These are phyloP conservation scores for Carex littledalei DNA, from an alignment of 176 grass and related monocot species.

Conservation along the genomic window DNA sequence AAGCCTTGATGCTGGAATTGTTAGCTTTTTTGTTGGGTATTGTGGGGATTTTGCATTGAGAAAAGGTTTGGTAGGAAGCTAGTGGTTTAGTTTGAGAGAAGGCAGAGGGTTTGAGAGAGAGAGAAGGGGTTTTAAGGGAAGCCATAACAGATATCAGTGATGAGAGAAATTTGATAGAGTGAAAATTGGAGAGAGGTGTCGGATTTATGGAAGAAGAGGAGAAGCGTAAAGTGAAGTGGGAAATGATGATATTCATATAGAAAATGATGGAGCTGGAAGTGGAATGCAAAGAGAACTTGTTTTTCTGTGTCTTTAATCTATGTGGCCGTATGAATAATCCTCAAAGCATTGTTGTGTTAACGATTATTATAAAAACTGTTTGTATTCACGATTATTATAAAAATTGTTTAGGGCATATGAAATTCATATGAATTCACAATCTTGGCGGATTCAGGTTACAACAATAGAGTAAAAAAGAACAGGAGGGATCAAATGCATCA, in stretches of 20 bases:
- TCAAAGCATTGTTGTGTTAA: neutral
- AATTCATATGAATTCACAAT: neutral
- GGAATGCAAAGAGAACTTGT: neutral
- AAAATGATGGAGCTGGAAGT: neutral
- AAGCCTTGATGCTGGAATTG: constrained; percentile 12
- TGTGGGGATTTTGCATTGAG: constrained; percentile 4
- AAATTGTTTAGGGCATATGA: neutral
- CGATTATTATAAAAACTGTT: neutral
- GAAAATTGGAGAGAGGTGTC: neutral
- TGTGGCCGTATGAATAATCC: neutral
- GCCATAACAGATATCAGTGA: constrained; percentile 9
- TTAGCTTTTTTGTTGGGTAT: neutral
- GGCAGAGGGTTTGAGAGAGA: constrained; percentile 15
- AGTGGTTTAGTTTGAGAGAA: neutral
- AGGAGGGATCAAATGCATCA: too few relatives aligned
- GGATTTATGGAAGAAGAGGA: neutral
- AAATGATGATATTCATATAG: neutral
- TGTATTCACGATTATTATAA: neutral
- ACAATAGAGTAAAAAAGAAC: neutral
- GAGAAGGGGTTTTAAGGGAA: constrained; percentile 6
- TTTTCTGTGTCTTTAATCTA: neutral
- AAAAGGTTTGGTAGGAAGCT: neutral
- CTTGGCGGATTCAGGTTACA: neutral
- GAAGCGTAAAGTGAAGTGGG: neutral
- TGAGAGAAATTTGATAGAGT: neutral